phyloP scores from a whole-genome alignment of 2,329 filamentous ascomycete genomes.

The Trichothecium sympodiale region DNA sequence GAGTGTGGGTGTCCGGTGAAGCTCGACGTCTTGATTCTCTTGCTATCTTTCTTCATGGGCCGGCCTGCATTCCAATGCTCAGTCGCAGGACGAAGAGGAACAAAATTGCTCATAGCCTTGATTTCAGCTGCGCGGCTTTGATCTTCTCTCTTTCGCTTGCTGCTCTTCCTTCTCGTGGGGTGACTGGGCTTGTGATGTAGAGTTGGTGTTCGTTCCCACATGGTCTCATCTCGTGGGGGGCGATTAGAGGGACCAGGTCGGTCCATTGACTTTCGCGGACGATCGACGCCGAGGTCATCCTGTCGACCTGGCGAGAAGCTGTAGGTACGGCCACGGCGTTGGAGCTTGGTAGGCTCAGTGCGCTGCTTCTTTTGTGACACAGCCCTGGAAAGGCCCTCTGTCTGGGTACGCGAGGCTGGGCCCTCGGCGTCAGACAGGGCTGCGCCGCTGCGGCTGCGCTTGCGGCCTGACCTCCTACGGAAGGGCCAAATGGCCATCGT shows the following conservation, averaged over 20 bases:
- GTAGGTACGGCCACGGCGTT: slow-evolving; percentile 38
- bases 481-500: slow-evolving; percentile 78
- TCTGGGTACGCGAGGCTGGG: slow-evolving; percentile 23
- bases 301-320: slow-evolving; percentile 52
- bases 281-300: slow-evolving; percentile 31
- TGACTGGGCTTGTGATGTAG: slow-evolving; percentile 52
- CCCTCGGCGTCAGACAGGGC: slow-evolving; percentile 43
- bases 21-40: slow-evolving; percentile 43
- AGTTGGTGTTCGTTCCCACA: slow-evolving; percentile 30
- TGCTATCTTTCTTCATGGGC: slow-evolving; percentile 51
- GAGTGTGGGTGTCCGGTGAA: slow-evolving; percentile 41
- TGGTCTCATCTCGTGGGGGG: slow-evolving; percentile 1
- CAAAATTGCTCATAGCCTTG: slow-evolving; percentile 65
- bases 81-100: slow-evolving; percentile 52
- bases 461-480: slow-evolving; percentile 60
- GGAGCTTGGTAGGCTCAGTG: slow-evolving; percentile 34
- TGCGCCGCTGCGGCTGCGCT: slow-evolving; percentile 40
- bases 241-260: neutral
- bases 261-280: slow-evolving; percentile 11
- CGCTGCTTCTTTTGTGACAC: slow-evolving; percentile 29
- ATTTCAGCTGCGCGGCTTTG: slow-evolving; percentile 78
- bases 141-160: slow-evolving; percentile 66
- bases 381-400: slow-evolving; percentile 16
- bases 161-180: slow-evolving; percentile 57
- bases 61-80: slow-evolving; percentile 50